Base-by-base conservation (phyloP, 345 rosid species). In the Murraya koenigii region DNA sequence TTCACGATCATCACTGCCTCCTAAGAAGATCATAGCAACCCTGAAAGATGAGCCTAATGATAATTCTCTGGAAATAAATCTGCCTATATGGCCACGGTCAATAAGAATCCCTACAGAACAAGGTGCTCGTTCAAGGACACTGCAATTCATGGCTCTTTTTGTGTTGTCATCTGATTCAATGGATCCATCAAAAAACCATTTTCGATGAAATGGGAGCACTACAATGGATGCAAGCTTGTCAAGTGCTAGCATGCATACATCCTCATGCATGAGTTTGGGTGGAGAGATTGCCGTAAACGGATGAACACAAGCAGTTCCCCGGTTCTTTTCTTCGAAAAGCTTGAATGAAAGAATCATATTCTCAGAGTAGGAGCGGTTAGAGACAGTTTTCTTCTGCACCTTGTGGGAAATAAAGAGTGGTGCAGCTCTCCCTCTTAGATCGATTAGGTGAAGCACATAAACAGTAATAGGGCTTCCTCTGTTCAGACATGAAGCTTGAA, bases 1-100 rank as follows among this genome's bases (percentile, higher is more conserved):
- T 67, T 91, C 96, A 0, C 86, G 66, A 55, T 93, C 96, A 69
- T 93, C 97, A 47, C 77, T 84, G 0, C 96, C 93, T 0, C 93
- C 97, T 7, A 89, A 75, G 81, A 88, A 93, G 66, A 93, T 62
- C 82, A 89, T 72, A 23, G 66, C 75, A 20, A 72, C 78, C 20
- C 38, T 62, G n/a, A 74, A 63, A n/a, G 13, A 38, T 11, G 49
- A 6, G 28, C 54, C 52, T 25, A 26, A 25, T 60, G 66, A 39
- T 17, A 25, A 60, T 11, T 59, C 55, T 22, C 22, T 36, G 25
- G 54, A 59, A 59, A 28, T 39, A 60, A 39, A 38, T 52, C 54
- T 15, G 9, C 56, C 25, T 60, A 38, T 8, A 60, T 38, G 41
- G 66, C 76, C 55, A 17, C 66, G 72, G 20, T 72, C 71, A 39